Base-by-base conservation (phyloP, 2,329 filamentous ascomycete species). In the Fusarium xylarioides region DNA sequence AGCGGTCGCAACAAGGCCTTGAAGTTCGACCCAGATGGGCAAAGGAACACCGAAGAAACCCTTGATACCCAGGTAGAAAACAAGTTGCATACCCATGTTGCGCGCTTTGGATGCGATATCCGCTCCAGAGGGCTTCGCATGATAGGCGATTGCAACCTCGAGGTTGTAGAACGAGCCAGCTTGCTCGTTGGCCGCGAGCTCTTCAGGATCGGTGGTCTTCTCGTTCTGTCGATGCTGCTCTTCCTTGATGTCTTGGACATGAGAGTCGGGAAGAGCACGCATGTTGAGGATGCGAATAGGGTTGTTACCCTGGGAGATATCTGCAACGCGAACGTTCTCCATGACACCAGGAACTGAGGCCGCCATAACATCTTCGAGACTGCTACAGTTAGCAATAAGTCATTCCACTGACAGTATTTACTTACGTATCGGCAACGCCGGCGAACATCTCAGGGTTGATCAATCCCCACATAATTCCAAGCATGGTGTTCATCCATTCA, bases 21-120 rank as follows among this genome's bases (percentile, higher is more conserved):
- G 91, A n/a, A 98, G 86, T 81, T 98, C 95, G 63, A 97, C 94
- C 87, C 89, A 97, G 54, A 97, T 93, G 1, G 94, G 95, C 26
- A 97, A 86, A 0, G 95, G 95, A 1, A 97, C 91, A 34, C 95
- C 95, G 75, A 98, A 96, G 10, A 98, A 86, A 1, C 95, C 95
- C 79, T 93, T 94, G 79, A 97, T 85, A 64, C 96, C 96, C 3
- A 98, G 88, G 74, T 98, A 98, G 81, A 99, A 98, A 14, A 98
- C 90, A 19, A 98, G 83, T 77, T 97, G 93, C 94, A 98, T 97
- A 78, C 97, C 95, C 94, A 98, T 97, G 80, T 98, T 98, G 74
- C 92, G 90, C 11, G 95, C 94, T 82, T 95, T 96, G 50, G 93
- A 92, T 5, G 93, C 92, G 19, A 94, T 88, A 53, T 91, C 89